phyloP scores from a whole-genome alignment of 2,329 filamentous ascomycete genomes.

The Colletotrichum abscissum region DNA sequence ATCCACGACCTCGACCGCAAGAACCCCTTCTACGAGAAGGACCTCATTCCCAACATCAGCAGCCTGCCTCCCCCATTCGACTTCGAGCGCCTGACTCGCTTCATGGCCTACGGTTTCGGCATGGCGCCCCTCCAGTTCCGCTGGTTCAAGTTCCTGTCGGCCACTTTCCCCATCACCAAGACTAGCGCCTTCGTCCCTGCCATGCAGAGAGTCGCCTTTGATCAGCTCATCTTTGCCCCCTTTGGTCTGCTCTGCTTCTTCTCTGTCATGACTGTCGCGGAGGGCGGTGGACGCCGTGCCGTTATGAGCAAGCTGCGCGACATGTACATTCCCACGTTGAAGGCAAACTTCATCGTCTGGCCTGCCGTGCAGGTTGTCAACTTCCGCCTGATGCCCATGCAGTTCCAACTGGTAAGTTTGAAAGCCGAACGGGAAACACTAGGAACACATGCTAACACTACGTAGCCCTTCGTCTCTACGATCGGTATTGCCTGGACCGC shows the following conservation, averaged over 20 bases:
- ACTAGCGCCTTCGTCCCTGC: constrained; percentile 78
- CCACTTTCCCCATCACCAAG: constrained; percentile 87
- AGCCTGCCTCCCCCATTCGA: constrained; percentile 85
- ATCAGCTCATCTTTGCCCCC: constrained; percentile 94
- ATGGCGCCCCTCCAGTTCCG: constrained; percentile 97
- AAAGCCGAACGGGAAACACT: background rate
- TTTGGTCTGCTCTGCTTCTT: constrained; percentile 91
- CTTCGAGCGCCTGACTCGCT: constrained; percentile 92
- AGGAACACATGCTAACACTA: constrained; percentile 8
- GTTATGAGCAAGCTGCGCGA: constrained; percentile 88
- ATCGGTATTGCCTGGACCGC: constrained; percentile 98
- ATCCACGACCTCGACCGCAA: constrained; percentile 89
- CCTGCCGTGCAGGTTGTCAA: constrained; percentile 96
- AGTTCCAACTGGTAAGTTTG: constrained; percentile 89
- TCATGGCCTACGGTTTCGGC: constrained; percentile 97
- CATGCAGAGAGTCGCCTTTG: constrained; percentile 89
- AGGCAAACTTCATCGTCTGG: constrained; percentile 97
- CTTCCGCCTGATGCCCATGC: constrained; percentile 93
- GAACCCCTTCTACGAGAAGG: constrained; percentile 73
- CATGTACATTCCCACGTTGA: constrained; percentile 92
- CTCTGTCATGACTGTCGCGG: constrained; percentile 94
- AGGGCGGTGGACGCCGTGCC: constrained; percentile 87
- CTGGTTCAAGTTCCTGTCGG: constrained; percentile 91
- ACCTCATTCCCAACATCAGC: constrained; percentile 74
- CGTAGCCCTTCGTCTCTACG: constrained; percentile 92